Evolutionary conservation across 1,139 yeast genomes (phyloP), one percentile per base, ranked within the genome.

Genomic region (Saccharomyces hybrid): DNA sequence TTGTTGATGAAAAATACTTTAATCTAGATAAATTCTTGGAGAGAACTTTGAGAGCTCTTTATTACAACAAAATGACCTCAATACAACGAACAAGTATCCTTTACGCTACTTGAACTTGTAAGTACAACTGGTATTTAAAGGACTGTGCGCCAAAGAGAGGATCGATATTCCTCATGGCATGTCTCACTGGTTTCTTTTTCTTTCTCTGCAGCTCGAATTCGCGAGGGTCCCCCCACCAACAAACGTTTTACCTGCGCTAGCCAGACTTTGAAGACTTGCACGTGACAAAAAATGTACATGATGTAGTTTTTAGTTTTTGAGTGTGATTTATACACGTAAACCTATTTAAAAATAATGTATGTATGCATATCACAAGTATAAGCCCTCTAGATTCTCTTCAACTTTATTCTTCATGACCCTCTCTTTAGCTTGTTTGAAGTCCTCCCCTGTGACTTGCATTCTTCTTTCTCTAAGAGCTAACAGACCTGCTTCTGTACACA

Each of bases 401-500:
- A 91, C 91, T 80, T 95, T 95, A 70, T 93, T 95, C 81, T 93
- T 95, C 82, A 95, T 80, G 53, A 95, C 97, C 66, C 98, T 83
- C 72, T 95, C 99, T 75, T 93, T 88, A 11, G 98, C 99, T 63
- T 86, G 83, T 69, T 87, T 84, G 78, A 95, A 95, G 71, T 95
- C 99, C 59, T 88, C 91, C 30, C 95, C 95, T 51, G 91, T 88
- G 47, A 95, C 99, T 76, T 89, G 95, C 98, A 93, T 93, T 76
- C 99, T 84, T 73, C 99, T 86, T 73, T 95, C 99, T 74, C 99
- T 83, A 69, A 95, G 79, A 5, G 99, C 99, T 65, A 93, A 78
- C 68, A 95, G 78, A 55, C 99, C 99, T 1, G 98, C 98, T 72
- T 93, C 98, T 1, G 99, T 91, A 73, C 98, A 91, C 75, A 95